phyloP scores from a whole-genome alignment of 129 eudicot genomes.

The Scalesia atractyloides region DNA sequence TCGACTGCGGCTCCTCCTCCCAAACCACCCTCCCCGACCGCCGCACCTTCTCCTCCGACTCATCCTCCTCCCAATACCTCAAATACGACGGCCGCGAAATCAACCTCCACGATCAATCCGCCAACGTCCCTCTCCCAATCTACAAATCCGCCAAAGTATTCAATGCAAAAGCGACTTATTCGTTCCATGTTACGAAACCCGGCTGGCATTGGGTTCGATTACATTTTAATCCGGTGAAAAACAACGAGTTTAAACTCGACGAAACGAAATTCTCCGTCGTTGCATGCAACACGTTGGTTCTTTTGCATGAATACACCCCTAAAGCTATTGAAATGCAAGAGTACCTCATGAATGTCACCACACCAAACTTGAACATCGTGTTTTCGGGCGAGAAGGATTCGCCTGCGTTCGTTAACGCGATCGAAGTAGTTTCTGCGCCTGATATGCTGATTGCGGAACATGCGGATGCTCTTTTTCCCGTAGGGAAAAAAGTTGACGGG shows the following conservation, averaged over 20 bases:
- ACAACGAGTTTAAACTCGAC: constrained; percentile 49
- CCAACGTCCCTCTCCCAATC: constrained; percentile 52
- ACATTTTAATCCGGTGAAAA: constrained; percentile 57
- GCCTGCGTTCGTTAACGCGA: constrained; percentile 64
- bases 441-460: constrained; percentile 51
- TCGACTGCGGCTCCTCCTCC: constrained; percentile 69
- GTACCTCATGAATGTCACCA: constrained; percentile 64
- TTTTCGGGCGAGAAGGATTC: constrained; percentile 51
- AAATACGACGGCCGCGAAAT: constrained; percentile 48
- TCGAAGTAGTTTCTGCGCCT: constrained; percentile 85
- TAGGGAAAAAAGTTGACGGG: constrained; percentile 43
- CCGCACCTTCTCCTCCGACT: constrained; percentile 56
- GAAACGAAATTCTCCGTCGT: constrained; percentile 65
- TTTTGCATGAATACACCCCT: constrained; percentile 51
- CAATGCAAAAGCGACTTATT: constrained; percentile 56
- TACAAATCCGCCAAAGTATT: constrained; percentile 61
- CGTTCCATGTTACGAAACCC: constrained; percentile 55
- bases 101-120: constrained; percentile 29
- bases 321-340: constrained; percentile 42
- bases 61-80: constrained; percentile 35
- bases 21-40: constrained; percentile 53
- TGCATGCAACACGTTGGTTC: constrained; percentile 41
- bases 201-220: constrained; percentile 97
- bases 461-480: constrained; percentile 50
- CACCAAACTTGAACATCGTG: constrained; percentile 39